Evolutionary conservation across 1,139 yeast genomes (phyloP), one percentile per base, ranked within the genome.

Genomic region (Arxiozyma slooffiae): DNA sequence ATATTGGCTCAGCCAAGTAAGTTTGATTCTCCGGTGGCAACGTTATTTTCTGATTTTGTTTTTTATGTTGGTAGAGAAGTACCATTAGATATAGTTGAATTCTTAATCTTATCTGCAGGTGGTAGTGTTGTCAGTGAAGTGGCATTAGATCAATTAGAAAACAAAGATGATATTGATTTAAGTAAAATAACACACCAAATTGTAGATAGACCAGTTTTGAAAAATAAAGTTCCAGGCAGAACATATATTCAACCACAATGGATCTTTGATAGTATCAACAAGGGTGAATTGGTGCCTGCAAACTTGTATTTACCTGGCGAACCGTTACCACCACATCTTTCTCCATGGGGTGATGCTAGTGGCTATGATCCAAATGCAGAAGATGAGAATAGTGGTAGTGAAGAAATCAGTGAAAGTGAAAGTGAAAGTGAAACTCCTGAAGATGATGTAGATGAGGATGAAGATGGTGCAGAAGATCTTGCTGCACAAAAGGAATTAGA

Each of bases 301-400:
- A 82, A 83, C 52, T 77, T 75, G 52, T 92, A 92, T 66, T 85
- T 94, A 44, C 96, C 96, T 4, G 98, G 99, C 52, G 97, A 92
- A 71, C 74, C 89, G 9, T 76, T 94, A 56, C 97, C 97, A 46
- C 97, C 98, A 42, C 98, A 92, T 70, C 77, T 94, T 65, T 85
- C 96, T 51, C 99, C 99, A 73, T 92, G 98, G 97, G 97, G 97
- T 59, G 97, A 92, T 71, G 80, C 90, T 51, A 88, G 85, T 60
- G 85, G 83, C 50, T 92, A 92, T 70, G 81, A 90, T 69, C 98
- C 98, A 59, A 81, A 76, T 52, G 85, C 80, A 30, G 80, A 67
- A 5, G 80, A 67, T 14, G 85, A 70, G 36, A 80, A 68, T 6
- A 81, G 68, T 14, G 81, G 71, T n/a, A 51, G 41, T 11, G 81